These are phyloP conservation scores for Solanum dulcamara DNA, from an alignment of 257 asterid genomes.

Conservation along the genomic window DNA sequence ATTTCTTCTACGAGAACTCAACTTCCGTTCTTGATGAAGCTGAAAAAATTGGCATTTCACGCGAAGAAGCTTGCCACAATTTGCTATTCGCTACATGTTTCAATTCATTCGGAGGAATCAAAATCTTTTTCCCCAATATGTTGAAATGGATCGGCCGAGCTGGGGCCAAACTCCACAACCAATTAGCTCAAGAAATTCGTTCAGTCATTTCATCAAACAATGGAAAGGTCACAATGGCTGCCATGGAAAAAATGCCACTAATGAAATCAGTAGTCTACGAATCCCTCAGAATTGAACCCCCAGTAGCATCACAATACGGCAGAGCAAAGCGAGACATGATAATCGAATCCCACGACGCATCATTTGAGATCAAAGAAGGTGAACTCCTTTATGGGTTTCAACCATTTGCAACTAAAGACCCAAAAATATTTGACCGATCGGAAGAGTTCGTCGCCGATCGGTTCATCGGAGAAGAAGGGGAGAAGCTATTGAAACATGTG, in stretches of 20 bases:
- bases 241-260: conserved; percentile 64
- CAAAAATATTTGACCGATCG: conserved; percentile 58
- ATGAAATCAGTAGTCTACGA: conserved; percentile 80
- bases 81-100: conserved; percentile 69
- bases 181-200: conserved; percentile 58
- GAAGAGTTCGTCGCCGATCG: conserved; percentile 70
- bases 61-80: conserved; percentile 80
- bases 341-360: conserved; percentile 65
- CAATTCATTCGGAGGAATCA: conserved; percentile 82
- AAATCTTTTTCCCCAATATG: conserved; percentile 59
- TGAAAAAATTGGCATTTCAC: conserved; percentile 35
- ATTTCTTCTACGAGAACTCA: conserved; percentile 49
- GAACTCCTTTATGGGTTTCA: conserved; percentile 67
- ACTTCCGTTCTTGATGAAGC: conserved; percentile 49
- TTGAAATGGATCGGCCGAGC: conserved; percentile 68
- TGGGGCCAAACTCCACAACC: conserved; percentile 46
- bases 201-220: conserved; percentile 33
- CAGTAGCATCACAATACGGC: conserved; percentile 66
- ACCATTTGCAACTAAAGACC: conserved; percentile 79
- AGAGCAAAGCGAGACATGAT: conserved; percentile 48
- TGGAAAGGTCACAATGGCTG: conserved; percentile 41
- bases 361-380: conserved; percentile 63
- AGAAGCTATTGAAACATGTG: conserved; percentile 52
- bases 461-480: conserved; percentile 62
- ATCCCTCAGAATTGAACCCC: conserved; percentile 64